These are phyloP conservation scores for Tetrahymena thermophila DNA, from an alignment of 73 alveolate species.

Conservation along the genomic window DNA sequence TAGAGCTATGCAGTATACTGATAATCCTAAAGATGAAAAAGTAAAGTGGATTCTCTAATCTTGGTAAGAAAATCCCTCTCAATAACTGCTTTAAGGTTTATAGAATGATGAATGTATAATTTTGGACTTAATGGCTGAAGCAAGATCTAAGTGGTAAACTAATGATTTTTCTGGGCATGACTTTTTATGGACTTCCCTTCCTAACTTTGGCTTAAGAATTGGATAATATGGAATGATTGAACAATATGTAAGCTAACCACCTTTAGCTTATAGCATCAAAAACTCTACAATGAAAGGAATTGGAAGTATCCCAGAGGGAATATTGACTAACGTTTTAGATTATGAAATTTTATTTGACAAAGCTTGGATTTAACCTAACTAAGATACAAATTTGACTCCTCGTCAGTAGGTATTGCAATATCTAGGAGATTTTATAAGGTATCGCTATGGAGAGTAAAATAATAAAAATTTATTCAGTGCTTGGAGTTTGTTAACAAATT, in stretches of 20 bases:
- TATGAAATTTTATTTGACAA: background rate
- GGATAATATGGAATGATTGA: background rate
- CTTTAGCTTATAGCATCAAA: background rate
- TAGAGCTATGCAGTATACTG: background rate
- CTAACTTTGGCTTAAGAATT: background rate
- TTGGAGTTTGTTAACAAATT: background rate
- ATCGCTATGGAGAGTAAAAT: background rate
- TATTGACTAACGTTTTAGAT: background rate
- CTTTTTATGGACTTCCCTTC: background rate
- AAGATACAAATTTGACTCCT: background rate
- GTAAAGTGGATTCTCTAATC: background rate
- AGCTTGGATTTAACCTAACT: background rate
- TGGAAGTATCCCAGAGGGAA: background rate
- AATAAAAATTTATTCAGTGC: background rate
- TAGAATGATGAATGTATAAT: background rate
- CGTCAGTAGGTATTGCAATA: background rate
- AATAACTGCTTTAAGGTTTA: background rate
- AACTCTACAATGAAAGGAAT: background rate
- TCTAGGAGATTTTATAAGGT: background rate
- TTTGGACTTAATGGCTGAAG: background rate
- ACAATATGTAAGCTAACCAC: background rate
- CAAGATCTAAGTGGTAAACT: background rate
- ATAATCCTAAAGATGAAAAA: background rate
- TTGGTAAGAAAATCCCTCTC: background rate
- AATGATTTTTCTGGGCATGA: background rate